Conservation (phyloP, 805 yeast genomes). For the Barnettozyma wickerhamii region DNA sequence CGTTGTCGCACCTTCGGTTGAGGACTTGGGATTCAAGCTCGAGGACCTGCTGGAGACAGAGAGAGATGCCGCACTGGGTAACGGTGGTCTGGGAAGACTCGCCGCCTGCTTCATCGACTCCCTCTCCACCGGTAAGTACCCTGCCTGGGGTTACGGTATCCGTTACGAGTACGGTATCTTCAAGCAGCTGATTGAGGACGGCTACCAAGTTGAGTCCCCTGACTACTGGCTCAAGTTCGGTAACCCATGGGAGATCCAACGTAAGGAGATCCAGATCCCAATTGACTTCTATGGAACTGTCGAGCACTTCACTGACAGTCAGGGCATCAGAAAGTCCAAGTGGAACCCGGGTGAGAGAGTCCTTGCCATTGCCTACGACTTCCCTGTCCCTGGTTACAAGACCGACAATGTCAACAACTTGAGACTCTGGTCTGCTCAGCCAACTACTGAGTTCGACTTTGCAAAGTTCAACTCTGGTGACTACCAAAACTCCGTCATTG, state of each 20-base stretch:
- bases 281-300: conserved; percentile 82
- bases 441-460: conserved; percentile 89
- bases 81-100: conserved; percentile 91
- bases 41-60: conserved; percentile 84
- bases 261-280: conserved; percentile 83
- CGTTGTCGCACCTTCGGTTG: conserved; percentile 48
- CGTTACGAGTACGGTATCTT: conserved; percentile 93
- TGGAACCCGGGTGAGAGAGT: conserved; percentile 93
- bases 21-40: conserved; percentile 78
- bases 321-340: conserved; percentile 53
- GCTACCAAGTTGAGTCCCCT: conserved; percentile 91
- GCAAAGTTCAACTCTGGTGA: conserved; percentile 89
- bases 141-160: conserved; percentile 96
- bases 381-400: conserved; percentile 88
- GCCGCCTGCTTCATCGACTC: conserved; percentile 95
- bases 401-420: conserved; percentile 82
- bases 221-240: conserved; percentile 89
- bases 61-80: conserved; percentile 93
- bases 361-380: conserved; percentile 84
- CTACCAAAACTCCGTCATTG: conserved; percentile 75
- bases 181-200: conserved; percentile 83
- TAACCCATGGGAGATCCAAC: conserved; percentile 91
- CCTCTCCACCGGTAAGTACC: conserved; percentile 76
- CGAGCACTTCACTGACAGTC: conserved; percentile 39
- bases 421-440: conserved; percentile 86